Conservation (phyloP, 2,329 filamentous ascomycete species). For the Sporothrix sp. region DNA sequence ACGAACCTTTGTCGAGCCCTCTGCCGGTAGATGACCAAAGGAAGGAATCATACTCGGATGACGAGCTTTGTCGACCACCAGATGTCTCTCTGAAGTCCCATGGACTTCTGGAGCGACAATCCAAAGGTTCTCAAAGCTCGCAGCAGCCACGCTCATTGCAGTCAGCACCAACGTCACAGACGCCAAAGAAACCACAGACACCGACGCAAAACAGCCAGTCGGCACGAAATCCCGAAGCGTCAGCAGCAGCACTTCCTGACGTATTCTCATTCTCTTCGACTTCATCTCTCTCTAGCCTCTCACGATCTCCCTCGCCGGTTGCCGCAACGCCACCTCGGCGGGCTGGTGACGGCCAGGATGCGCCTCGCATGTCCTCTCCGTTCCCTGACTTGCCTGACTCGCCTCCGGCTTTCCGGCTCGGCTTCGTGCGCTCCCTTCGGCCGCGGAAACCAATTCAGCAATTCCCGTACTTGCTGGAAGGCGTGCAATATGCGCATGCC, state of each 20-base stretch:
- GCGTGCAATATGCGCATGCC: conserved; percentile 41
- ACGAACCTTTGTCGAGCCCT: neutral
- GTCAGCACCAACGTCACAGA: neutral
- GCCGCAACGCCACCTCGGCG: neutral
- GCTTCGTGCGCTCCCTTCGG: conserved; percentile 41
- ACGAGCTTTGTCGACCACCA: no score
- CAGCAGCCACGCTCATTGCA: neutral
- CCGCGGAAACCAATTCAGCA: conserved; percentile 52
- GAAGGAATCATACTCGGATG: no score
- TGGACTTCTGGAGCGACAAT: no score
- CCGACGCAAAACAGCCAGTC: neutral
- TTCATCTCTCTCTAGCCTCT: conserved; percentile 10
- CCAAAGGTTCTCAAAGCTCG: no score
- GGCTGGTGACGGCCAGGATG: neutral
- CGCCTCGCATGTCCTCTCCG: neutral
- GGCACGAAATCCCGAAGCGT: neutral
- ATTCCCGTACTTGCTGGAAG: conserved; percentile 47
- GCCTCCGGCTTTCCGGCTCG: conserved; percentile 20
- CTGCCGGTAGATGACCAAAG: no score
- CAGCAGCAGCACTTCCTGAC: neutral
- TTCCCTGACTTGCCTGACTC: conserved; percentile 11
- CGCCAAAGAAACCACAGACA: neutral
- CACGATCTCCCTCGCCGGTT: conserved; percentile 3
- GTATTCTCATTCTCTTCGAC: conserved; percentile 11
- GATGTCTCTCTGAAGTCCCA: no score